Conservation (phyloP, 192 early-diverging fungal species). For the Funneliformis geosporum region DNA sequence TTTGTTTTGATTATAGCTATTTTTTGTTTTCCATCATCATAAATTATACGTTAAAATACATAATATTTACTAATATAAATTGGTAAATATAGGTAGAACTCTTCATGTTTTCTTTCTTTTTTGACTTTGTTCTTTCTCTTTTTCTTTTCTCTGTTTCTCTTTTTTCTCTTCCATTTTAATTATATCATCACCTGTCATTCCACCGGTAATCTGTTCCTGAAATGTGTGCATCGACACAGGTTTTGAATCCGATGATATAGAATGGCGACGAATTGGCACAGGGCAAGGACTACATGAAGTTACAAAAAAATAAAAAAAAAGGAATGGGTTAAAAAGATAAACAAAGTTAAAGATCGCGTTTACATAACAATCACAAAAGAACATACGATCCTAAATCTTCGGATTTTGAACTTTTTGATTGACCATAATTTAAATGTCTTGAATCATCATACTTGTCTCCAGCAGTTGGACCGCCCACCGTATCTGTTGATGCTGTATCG, state of each 20-base stretch:
- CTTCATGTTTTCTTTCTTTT: neutral
- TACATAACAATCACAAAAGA: neutral
- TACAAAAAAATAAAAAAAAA: too few relatives aligned
- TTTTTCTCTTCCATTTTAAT: conserved; percentile 1
- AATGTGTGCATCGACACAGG: neutral
- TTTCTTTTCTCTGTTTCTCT: neutral
- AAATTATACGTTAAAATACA: too few relatives aligned
- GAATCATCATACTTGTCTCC: neutral
- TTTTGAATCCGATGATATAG: neutral
- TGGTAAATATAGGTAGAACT: neutral
- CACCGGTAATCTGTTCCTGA: neutral
- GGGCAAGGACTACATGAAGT: neutral
- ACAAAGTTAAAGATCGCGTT: neutral
- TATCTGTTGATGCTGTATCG: neutral
- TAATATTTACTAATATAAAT: too few relatives aligned
- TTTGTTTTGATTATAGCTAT: too few relatives aligned
- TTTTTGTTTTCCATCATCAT: too few relatives aligned
- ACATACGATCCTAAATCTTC: neutral
- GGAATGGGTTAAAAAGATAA: neutral
- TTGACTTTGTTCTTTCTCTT: neutral
- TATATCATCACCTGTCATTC: neutral
- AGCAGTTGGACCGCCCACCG: neutral
- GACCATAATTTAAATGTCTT: conserved; percentile 11
- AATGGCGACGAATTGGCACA: neutral
- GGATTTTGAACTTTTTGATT: neutral